Evolutionary conservation across 805 yeast genomes (phyloP).

Genomic region (Candida arabinofermentans): DNA sequence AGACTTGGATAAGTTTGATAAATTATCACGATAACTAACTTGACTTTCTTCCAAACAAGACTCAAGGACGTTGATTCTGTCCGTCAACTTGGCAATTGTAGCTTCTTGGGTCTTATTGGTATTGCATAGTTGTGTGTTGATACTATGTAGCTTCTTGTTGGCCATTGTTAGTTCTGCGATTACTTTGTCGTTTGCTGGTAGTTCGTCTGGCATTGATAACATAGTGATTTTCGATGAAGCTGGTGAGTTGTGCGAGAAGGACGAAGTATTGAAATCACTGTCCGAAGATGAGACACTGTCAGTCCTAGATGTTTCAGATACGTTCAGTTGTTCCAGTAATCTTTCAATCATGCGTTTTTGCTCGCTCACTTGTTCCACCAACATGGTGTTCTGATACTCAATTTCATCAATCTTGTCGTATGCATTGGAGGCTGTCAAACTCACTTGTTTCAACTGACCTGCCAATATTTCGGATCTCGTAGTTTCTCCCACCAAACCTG

Average conservation of each 20-base stretch:
- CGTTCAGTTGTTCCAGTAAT: constrained; percentile 21
- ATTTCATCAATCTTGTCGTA: constrained; percentile 26
- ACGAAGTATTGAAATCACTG: neutral
- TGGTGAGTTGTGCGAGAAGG: neutral
- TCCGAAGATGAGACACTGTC: neutral
- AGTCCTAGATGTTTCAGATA: neutral
- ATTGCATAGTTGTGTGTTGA: neutral
- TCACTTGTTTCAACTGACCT: constrained; percentile 21
- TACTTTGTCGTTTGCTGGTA: neutral
- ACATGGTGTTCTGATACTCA: constrained; percentile 17
- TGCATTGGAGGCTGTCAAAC: constrained; percentile 24
- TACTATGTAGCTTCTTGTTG: neutral
- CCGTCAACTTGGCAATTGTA: constrained; percentile 1
- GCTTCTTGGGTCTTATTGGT: neutral
- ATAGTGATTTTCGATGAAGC: neutral
- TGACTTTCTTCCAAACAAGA: constrained; percentile 10
- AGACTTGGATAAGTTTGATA: constrained; percentile 18
- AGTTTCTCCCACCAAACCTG: constrained; percentile 20
- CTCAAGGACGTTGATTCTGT: constrained; percentile 16
- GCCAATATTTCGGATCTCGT: constrained; percentile 20
- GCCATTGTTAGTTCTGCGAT: neutral
- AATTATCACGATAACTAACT: constrained; percentile 13
- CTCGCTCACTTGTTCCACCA: constrained; percentile 24
- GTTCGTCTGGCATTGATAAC: neutral
- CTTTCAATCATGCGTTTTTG: constrained; percentile 24